Conservation (phyloP, 306 rosid genomes). For the Corylus heterophylla region DNA sequence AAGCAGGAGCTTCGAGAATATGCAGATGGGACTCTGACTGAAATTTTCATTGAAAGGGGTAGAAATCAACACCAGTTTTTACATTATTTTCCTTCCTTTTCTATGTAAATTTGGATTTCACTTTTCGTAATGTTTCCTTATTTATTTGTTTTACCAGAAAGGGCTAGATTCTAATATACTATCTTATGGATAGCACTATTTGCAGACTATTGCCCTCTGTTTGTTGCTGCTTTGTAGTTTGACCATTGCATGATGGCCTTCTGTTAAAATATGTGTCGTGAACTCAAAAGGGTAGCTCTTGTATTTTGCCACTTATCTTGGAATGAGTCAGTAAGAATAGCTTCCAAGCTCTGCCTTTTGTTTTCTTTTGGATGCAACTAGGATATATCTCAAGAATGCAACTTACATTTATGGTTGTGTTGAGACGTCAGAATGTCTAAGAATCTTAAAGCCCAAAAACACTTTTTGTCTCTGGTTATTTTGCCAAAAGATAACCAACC, state of each 20-base stretch:
- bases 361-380: not conserved
- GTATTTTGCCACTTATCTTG: not conserved
- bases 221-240: not conserved
- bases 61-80: conserved; percentile 7
- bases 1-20: conserved; percentile 96
- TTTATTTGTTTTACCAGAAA: not conserved
- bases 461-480: not conserved
- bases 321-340: not conserved
- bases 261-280: not conserved
- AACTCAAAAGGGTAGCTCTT: not conserved
- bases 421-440: not conserved
- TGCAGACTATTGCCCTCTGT: not conserved
- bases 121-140: not conserved
- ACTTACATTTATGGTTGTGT: not conserved
- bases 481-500: not conserved
- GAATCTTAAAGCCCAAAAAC: not conserved
- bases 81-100: not conserved
- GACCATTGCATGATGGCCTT: not conserved
- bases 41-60: conserved; percentile 98
- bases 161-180: not conserved
- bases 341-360: not conserved
- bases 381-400: not conserved
- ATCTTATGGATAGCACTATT: not conserved
- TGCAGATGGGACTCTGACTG: conserved; percentile 96
- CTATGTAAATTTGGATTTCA: not conserved